These are phyloP conservation scores for Trichoderma brevicompactum DNA, from an alignment of 2,329 filamentous ascomycete species.

Conservation along the genomic window DNA sequence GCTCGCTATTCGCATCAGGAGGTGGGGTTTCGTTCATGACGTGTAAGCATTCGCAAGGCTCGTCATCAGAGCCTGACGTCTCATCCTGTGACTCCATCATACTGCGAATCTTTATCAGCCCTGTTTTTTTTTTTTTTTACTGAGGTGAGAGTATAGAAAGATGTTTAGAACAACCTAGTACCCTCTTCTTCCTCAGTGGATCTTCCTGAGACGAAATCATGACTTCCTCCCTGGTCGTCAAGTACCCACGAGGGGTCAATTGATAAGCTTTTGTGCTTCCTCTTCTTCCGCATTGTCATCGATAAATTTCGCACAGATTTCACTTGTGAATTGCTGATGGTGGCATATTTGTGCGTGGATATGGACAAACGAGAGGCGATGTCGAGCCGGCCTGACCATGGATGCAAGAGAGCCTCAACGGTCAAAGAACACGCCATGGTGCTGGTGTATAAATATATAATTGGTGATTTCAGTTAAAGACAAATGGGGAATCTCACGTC, in stretches of 20 bases:
- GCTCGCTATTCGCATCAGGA: not conserved
- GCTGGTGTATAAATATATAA: not conserved
- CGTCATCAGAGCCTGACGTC: not conserved
- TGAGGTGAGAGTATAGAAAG: not conserved
- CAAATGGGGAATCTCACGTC: not conserved
- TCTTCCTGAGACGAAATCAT: not conserved
- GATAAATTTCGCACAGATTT: not conserved
- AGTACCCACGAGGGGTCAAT: not conserved
- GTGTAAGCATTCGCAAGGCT: not conserved
- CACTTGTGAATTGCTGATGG: no score
- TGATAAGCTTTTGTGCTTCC: not conserved
- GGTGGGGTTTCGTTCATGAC: not conserved
- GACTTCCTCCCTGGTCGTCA: not conserved
- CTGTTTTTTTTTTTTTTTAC: accelerated
- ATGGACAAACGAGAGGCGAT: not conserved
- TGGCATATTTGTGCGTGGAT: not conserved
- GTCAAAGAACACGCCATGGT: conserved; percentile 8
- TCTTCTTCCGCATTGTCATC: not conserved
- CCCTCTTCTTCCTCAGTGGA: not conserved
- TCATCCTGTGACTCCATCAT: not conserved
- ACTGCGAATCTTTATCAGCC: not conserved
- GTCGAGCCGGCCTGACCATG: conserved; percentile 13
- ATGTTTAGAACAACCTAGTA: not conserved
- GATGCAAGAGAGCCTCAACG: conserved; percentile 15
- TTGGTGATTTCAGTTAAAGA: not conserved